Base-by-base conservation (phyloP, 208 protist species). In the Leishmania arabica region DNA sequence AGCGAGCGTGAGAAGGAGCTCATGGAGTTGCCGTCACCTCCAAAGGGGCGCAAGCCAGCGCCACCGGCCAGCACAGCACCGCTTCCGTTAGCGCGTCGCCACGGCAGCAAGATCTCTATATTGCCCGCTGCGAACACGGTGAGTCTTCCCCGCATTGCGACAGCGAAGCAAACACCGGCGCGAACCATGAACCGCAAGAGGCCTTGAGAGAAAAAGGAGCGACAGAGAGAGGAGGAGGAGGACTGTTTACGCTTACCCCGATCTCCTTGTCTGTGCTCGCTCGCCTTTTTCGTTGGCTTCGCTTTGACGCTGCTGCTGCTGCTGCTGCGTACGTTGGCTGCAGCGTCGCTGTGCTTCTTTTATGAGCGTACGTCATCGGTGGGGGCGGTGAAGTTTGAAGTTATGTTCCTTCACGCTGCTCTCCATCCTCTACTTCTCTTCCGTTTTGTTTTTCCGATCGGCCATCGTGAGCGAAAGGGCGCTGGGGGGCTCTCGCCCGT, bases 1-100 rank as follows among this genome's bases (percentile, higher is more conserved):
- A 89, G 81, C 49, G 93, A 97, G 65, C 86, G 91, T 13, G 93
- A 98, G 62, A 93, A 88, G 84, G 93, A 96, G 31, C 77, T 88
- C 49, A 78, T 88, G 8, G 93, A 95, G 64, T 40, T 88, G 11
- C 79, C 83, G 34, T 72, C 81, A 15, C 75, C 79, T 13, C 76
- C 49, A 60, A 86, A 81, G 71, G 71, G 53, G 6, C 77, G 77
- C 3, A 88, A 75, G 56, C 51, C 53, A 24, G 42, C 71, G 62
- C 56, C 77, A 8, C 60, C 40, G 37, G 4, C 58, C 21, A 42
- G 3, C 11, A 49, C 70, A 31, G 42, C 76, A 53, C 56, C 75
- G 51, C 45, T 60, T 62, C 45, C 74, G 53, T 8, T 75, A 42
- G 17, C 54, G 49, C 72, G 72, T 27, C 56, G 45, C 6, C 37